Base-by-base conservation (phyloP, 352 stramenopile species). In the Phytophthora macrochlamydospora region DNA sequence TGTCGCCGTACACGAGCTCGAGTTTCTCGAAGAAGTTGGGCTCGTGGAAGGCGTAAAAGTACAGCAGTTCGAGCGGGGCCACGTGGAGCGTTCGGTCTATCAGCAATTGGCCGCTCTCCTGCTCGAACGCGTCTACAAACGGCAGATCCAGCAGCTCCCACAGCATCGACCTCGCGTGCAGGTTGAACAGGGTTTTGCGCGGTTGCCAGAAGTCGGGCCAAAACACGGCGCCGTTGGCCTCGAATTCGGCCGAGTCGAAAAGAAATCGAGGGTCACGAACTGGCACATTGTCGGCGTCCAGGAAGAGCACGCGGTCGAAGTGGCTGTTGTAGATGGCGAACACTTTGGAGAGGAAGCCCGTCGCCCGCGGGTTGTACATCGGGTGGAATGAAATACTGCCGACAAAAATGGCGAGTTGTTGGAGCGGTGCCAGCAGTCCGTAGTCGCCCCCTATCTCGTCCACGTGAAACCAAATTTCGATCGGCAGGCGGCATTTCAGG, bases 141-240 rank as follows among this genome's bases (percentile, higher is more conserved):
- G 63, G 43, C 9, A 73, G 28, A 14, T 62, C 70, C 3, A 88
- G 51, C 18, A 85, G 49, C 35, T 82, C 69, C 79, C 76, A 88
- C 5, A 88, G 40, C 35, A 85, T 65, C 44, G 72, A 81, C 9
- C 59, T 38, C 18, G 59, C 65, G 51, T 87, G 71, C 28, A 87
- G 56, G 53, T 87, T 87, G 57, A 84, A 85, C 12, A 85, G 76
- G 2, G 76, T 75, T 52, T 72, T 68, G 33, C 30, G 55, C 7
- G 76, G 74, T 28, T 89, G 77, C 76, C 76, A 90, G 52, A 85
- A 86, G 44, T 87, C 81, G 3, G 76, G 81, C 80, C 80, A 91
- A 38, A 91, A 89, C 1, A 91, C 29, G 11, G 82, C 78, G 6
- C 75, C 76, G 0, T 59, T 76, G 5, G 52, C 18, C 24, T 50